Evolutionary conservation across 306 rosid genomes (phyloP), one percentile per base, ranked within the genome.

Genomic region (Coriaria nepalensis): DNA sequence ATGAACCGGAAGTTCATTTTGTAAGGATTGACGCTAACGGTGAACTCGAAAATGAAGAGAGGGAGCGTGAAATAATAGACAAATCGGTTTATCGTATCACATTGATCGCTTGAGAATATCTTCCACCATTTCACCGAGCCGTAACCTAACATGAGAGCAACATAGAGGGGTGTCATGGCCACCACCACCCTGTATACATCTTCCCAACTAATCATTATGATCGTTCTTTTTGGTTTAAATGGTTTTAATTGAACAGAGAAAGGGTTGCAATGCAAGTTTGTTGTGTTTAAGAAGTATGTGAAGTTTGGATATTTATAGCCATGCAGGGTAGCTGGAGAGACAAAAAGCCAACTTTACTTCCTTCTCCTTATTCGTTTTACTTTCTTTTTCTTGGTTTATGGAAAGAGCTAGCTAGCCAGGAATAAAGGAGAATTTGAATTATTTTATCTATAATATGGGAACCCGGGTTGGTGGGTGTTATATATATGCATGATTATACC

Each of bases 41-140:
- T 79, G 83, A 90, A 90, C 8, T 85, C 79, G 6, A 90, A 85
- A 2, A 81, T 78, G 71, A 90, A 90, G 47, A 90, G 82, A 4
- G 98, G 98, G 4, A 90, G 75, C 3, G 95, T 85, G 66, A 90
- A 90, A 67, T 68, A 90, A 49, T 94, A 85, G 2, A 90, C 98
- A 0, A 90, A 56, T n/a, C 74, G 67, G 74, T 75, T 90, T 49
- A 90, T 76, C 7, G 94, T 95, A 5, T 85, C 98, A 20, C 95
- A 61, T 65, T 90, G 94, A 9, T 85, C 92, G 0, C 73, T 66
- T 0, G 68, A 75, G 73, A 90, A 81, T 7, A 90, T 78, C 5
- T 39, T 43, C 98, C 98, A 90, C 98, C 98, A 90, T 72, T 50
- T 68, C 6, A 90, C 86, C 0, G 98, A 90, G 38, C 98, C 95